phyloP scores from a whole-genome alignment of 495 filamentous ascomycete genomes.

The Podospora sp. region DNA sequence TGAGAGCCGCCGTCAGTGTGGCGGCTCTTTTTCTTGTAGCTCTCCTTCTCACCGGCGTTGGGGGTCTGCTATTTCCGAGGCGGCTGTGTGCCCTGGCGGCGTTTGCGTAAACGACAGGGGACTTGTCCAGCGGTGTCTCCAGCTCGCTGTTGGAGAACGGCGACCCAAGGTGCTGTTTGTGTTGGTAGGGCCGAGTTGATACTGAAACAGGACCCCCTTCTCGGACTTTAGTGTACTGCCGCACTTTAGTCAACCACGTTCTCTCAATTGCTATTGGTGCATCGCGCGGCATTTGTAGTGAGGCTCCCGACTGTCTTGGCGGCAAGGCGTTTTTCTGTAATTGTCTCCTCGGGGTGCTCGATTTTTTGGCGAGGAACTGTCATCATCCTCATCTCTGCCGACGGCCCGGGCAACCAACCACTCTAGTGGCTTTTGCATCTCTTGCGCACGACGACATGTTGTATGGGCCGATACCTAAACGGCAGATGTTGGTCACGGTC shows the following conservation, averaged over 20 bases:
- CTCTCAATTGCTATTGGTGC: constrained; percentile 31
- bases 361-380: background rate
- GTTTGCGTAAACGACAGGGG: background rate
- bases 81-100: constrained; percentile 16
- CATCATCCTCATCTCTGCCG: constrained; percentile 6
- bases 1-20: background rate
- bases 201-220: constrained; percentile 14
- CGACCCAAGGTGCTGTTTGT: background rate
- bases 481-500: background rate
- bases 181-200: background rate
- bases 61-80: constrained; percentile 23
- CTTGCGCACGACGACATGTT: background rate
- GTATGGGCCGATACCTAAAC: background rate
- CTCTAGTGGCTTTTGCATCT: background rate
- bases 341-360: background rate
- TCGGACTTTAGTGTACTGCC: constrained; percentile 1
- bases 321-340: constrained; percentile 16
- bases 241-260: constrained; percentile 37
- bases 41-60: background rate
- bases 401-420: constrained; percentile 12
- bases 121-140: background rate
- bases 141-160: background rate
- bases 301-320: constrained; percentile 8
- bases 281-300: constrained; percentile 9
- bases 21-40: background rate